Evolutionary conservation across 352 stramenopile genomes (phyloP), one percentile per base, ranked within the genome.

Genomic region (Thalassiosira mediterranea): DNA sequence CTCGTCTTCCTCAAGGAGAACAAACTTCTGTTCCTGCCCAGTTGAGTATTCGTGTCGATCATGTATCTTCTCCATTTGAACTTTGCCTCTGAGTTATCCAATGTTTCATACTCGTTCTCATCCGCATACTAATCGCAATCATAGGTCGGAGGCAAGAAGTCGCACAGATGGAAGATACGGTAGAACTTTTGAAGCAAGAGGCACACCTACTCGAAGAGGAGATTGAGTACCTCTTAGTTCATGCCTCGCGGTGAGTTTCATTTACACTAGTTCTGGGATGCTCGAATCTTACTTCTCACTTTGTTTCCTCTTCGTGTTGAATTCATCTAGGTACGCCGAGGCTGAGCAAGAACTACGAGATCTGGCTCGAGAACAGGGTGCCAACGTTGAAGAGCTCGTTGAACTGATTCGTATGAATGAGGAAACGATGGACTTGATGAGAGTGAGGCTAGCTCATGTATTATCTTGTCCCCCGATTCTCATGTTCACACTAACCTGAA

Each of bases 401-500:
- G 52, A 56, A 29, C 61, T 76, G 61, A 61, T 81, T 3, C 42
- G 57, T 26, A 28, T 56, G 19, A 76, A 81, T 40, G 64, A 81
- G 62, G 64, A 76, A 38, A 69, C 57, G 47, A 58, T 81, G 44
- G 54, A 76, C 64, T 31, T 51, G 26, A 81, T 81, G 72, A 72
- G 32, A 54, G 68, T 71, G 44, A 68, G 66, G 19, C 31, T 38
- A 7, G 5, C 21, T 17, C 44, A 13, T 60, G 21, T 13, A n/a
- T 29, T 37, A 32, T 57, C 28, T 7, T 56, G 32, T 66, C 4
- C 4, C 19, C 17, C 29, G 28, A 23, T 72, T 52, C 56, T 46
- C n/a, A 40, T 68, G 29, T 7, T 4, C 11, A 42, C 34, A 42
- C 34, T 42, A 23, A 23, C 25, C 8, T 47, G 47, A 29, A n/a